Evolutionary conservation across 1,139 yeast species (phyloP).

Genomic region (Candida albicans): DNA sequence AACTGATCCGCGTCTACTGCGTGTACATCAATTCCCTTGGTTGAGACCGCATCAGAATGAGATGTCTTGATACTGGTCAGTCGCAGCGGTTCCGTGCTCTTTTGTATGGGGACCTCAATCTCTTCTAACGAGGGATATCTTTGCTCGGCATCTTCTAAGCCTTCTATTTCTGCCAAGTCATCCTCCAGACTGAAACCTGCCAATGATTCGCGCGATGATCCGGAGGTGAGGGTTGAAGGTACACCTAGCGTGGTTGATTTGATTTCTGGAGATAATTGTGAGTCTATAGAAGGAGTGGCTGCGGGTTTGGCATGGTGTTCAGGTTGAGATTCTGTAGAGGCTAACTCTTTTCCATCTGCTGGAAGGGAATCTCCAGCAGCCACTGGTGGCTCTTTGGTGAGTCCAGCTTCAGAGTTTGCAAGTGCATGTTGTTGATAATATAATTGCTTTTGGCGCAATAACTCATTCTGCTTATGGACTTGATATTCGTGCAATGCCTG

Average conservation of each 20-base stretch:
- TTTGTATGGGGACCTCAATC: conserved; percentile 16
- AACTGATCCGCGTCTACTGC: not conserved
- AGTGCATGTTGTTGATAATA: conserved; percentile 33
- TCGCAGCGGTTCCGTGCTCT: conserved; percentile 5
- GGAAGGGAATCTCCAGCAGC: not conserved
- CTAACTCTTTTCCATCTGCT: not conserved
- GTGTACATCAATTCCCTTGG: conserved; percentile 5
- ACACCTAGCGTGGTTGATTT: conserved; percentile 3
- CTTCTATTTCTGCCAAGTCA: conserved; percentile 20
- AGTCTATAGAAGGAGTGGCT: too few relatives aligned
- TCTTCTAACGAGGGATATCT: conserved; percentile 47
- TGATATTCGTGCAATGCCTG: conserved; percentile 49
- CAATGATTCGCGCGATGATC: conserved; percentile 9
- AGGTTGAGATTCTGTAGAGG: too few relatives aligned
- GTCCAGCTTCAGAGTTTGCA: conserved; percentile 9
- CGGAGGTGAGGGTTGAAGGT: conserved; percentile 2
- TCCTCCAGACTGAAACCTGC: conserved; percentile 15
- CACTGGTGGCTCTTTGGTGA: not conserved
- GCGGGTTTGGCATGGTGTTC: not conserved
- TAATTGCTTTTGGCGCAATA: conserved; percentile 36
- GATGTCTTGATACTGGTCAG: conserved; percentile 5
- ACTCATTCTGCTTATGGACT: conserved; percentile 37
- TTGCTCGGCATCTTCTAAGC: conserved; percentile 44
- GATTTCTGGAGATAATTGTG: conserved; percentile 2
- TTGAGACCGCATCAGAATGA: conserved; percentile 1